phyloP scores from a whole-genome alignment of 257 asterid species.

The Forsythia suspensa region DNA sequence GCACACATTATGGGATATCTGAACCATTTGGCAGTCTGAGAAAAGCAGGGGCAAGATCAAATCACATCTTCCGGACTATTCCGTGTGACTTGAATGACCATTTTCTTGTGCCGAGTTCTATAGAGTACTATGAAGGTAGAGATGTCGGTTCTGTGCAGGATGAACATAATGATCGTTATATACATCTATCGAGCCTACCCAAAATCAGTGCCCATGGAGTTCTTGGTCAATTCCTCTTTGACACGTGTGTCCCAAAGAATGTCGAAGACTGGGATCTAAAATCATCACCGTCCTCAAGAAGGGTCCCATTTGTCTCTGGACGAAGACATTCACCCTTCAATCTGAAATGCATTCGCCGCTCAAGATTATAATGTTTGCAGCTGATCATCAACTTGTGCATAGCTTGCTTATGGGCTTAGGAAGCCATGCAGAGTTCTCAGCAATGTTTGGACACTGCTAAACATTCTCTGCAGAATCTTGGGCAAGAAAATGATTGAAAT shows the following conservation, averaged over 20 bases:
- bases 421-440: not conserved
- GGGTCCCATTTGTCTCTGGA: slow-evolving; percentile 21
- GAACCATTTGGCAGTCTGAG: slow-evolving; percentile 55
- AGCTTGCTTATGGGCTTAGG: not conserved
- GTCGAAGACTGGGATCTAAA: slow-evolving; percentile 87
- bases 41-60: slow-evolving; percentile 60
- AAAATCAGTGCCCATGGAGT: slow-evolving; percentile 73
- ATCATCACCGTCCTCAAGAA: slow-evolving; percentile 33
- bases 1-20: slow-evolving; percentile 44
- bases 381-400: not conserved
- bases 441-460: not conserved
- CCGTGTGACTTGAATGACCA: slow-evolving; percentile 53
- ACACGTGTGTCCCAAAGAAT: slow-evolving; percentile 74
- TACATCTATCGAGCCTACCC: slow-evolving; percentile 56
- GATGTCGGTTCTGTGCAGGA: slow-evolving; percentile 56
- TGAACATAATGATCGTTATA: slow-evolving; percentile 47
- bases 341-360: slow-evolving; percentile 86
- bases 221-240: slow-evolving; percentile 78
- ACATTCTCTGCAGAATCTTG: not conserved
- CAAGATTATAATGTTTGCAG: slow-evolving; percentile 55
- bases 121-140: slow-evolving; percentile 66
- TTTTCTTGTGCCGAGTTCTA: slow-evolving; percentile 49
- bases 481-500: not conserved
- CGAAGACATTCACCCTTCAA: slow-evolving; percentile 63
- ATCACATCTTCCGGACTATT: slow-evolving; percentile 49